Conservation (phyloP, 164 flowering plant species). For the Chimonanthus praecox region DNA sequence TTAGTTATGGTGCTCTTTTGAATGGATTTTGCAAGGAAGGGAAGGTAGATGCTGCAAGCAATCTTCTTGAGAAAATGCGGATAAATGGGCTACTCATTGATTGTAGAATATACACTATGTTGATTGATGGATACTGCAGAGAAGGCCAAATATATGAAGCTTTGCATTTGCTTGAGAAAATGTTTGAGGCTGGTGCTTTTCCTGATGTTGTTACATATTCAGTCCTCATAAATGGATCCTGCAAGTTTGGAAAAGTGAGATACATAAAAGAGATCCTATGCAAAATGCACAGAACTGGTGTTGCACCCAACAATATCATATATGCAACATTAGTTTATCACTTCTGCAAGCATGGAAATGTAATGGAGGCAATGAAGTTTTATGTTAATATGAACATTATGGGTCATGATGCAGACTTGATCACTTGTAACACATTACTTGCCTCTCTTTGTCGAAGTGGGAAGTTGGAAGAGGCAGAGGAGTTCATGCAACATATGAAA, state of each 20-base stretch:
- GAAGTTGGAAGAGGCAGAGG: constrained; percentile 51
- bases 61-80: constrained; percentile 46
- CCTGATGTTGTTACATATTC: constrained; percentile 77
- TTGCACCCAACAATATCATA: constrained; percentile 44
- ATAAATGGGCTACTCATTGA: constrained; percentile 33
- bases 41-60: constrained; percentile 42
- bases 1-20: constrained; percentile 61
- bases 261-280: constrained; percentile 52
- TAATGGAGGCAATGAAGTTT: constrained; percentile 42
- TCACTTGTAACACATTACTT: constrained; percentile 51
- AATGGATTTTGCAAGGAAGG: constrained; percentile 63
- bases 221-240: constrained; percentile 63
- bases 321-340: constrained; percentile 51
- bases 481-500: constrained; percentile 53
- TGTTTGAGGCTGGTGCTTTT: constrained; percentile 38
- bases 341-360: constrained; percentile 47
- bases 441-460: constrained; percentile 53
- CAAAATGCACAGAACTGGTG: constrained; percentile 50
- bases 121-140: constrained; percentile 65
- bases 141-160: constrained; percentile 46
- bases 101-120: constrained; percentile 38
- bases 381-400: constrained; percentile 37
- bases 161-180: constrained; percentile 34
- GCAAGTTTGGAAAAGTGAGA: constrained; percentile 39
- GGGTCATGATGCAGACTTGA: constrained; percentile 39